Percentiles rank a stretch among this genome's conserved stretches.
Conservation (phyloP, 2,329 filamentous ascomycete species). For the Colletotrichum sp. region DNA sequence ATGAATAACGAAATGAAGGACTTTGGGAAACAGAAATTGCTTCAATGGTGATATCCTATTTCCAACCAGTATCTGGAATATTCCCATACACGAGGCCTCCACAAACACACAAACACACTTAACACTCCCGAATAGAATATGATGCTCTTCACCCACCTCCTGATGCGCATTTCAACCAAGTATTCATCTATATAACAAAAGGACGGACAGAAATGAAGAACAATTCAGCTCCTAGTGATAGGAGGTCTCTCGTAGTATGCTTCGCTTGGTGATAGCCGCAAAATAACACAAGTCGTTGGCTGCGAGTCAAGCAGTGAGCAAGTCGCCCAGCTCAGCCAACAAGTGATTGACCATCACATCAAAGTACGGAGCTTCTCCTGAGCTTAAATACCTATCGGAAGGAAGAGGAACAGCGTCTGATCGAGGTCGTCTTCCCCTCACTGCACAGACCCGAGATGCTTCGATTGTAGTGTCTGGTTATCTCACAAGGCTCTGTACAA, state of each 20-base stretch:
- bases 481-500: not conserved
- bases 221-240: not conserved
- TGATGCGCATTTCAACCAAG: not conserved
- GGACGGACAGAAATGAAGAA: not conserved
- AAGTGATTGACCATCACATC: not conserved
- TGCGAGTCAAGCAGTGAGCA: not conserved
- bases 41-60: not conserved
- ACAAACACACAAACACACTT: not conserved
- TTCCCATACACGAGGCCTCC: not conserved
- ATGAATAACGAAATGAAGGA: not conserved
- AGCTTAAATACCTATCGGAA: not conserved
- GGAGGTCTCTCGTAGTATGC: not conserved
- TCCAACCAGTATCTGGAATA: not conserved
- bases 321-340: not conserved
- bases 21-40: not conserved
- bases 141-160: no score
- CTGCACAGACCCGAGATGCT: not conserved
- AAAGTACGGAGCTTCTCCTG: not conserved
- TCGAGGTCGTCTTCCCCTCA: not conserved
- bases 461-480: rapidly evolving
- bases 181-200: not conserved
- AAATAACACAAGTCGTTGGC: rapidly evolving
- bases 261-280: not conserved
- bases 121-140: not conserved
- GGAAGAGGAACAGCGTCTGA: not conserved